Evolutionary conservation across 148 eudicot species (phyloP), one percentile per base, ranked within the genome.

Genomic region (Heliosperma pusillum): DNA sequence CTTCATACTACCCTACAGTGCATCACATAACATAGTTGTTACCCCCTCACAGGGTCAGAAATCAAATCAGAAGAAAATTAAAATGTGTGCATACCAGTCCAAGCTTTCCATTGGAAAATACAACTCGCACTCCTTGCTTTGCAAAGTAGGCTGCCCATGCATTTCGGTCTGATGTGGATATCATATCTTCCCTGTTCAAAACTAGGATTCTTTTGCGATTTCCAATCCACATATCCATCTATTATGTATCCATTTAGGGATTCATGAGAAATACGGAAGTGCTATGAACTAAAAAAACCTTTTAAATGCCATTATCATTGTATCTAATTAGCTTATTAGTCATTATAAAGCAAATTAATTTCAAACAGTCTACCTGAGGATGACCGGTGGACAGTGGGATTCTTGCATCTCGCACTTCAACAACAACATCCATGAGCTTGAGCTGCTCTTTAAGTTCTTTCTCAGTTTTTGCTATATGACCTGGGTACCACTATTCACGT

Each of bases 391-490:
- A 86, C 83, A 89, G 68, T n/a, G 99, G 99, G 80, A 95, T 92
- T 83, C 99, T 90, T 5, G 96, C 99, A 82, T 95, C 99, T 83
- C 97, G 89, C 22, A 95, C 97, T 83, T 95, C 98, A 76, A 95
- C 93, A 61, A 95, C 99, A 59, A 92, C 99, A 88, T 95, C 99
- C 99, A 95, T 92, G 79, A 95, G 78, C 78, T 89, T 95, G 65
- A 95, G 87, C 78, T 95, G 99, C 76, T 88, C 97, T 86, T 95
- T 95, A 45, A 95, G 98, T 74, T 95, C 96, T 72, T 88, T 92
- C 84, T 95, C 97, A 16, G 99, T 95, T 87, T 92, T 95, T 20
- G 93, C 97, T 78, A 95, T 95, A 86, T 95, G 99, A 72, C 97
- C 99, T 47, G 99, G 99, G 82, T 92, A 95, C 99, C 99, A 95